These are phyloP conservation scores for Suhomyces prunicola DNA, from an alignment of 805 yeast genomes.

Conservation along the genomic window DNA sequence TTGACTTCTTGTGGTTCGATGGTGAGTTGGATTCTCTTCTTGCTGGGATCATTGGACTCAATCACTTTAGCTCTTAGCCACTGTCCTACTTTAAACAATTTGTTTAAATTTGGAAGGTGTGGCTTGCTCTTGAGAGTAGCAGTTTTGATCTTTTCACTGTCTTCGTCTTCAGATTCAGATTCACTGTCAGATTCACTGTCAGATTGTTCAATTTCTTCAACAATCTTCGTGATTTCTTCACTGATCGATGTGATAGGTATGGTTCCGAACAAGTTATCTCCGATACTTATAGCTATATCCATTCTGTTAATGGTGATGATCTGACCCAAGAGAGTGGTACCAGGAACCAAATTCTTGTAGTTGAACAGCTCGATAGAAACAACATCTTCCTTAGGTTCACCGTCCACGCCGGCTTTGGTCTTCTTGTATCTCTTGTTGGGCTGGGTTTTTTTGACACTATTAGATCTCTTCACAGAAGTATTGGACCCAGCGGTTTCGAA, in stretches of 20 bases:
- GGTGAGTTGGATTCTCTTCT: constrained; percentile 66
- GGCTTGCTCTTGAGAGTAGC: constrained; percentile 23
- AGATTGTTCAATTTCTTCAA: constrained; percentile 51
- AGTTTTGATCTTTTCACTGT: constrained; percentile 22
- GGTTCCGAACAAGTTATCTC: constrained; percentile 79
- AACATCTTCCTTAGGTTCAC: constrained; percentile 28
- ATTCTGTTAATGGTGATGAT: constrained; percentile 55
- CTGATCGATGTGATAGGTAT: constrained; percentile 74
- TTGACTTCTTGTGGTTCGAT: constrained; percentile 77
- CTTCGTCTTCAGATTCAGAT: constrained; percentile 40
- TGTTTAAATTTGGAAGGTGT: constrained; percentile 54
- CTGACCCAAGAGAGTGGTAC: constrained; percentile 76
- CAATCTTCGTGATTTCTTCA: constrained; percentile 50
- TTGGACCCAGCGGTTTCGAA: constrained; percentile 51
- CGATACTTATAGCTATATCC: constrained; percentile 68
- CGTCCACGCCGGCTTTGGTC: constrained; percentile 8
- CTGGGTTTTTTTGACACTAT: constrained; percentile 23
- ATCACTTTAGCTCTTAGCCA: constrained; percentile 84
- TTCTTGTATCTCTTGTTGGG: constrained; percentile 23
- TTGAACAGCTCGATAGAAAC: constrained; percentile 59
- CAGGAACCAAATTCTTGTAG: constrained; percentile 64
- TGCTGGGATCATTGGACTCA: constrained; percentile 41
- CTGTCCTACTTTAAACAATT: constrained; percentile 67
- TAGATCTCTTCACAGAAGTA: constrained; percentile 26
- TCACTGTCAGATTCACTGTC: constrained; percentile 41